These are phyloP conservation scores for sorghum (Sorghum bicolor) DNA, from an alignment of 176 grass and related monocot species.

Conservation along the genomic window DNA sequence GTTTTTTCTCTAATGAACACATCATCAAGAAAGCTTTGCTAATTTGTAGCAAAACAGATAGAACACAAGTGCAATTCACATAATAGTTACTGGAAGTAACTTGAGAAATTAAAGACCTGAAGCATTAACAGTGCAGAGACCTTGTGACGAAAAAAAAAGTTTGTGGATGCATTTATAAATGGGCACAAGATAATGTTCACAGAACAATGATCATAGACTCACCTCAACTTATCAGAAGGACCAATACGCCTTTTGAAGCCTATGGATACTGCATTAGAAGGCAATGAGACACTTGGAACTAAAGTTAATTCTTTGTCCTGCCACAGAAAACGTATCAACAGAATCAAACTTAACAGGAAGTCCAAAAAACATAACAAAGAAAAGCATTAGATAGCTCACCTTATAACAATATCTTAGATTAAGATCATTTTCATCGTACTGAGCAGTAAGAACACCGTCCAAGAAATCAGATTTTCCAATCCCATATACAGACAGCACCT, in stretches of 20 bases:
- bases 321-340: conserved; percentile 19
- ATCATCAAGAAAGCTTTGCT: not conserved
- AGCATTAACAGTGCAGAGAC: not conserved
- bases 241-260: conserved; percentile 80
- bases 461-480: conserved; percentile 70
- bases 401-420: conserved; percentile 93
- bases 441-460: conserved; percentile 70
- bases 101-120: conserved; percentile 2
- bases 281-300: conserved; percentile 68
- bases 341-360: conserved; percentile 21
- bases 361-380: not conserved
- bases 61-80: not conserved
- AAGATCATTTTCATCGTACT: conserved; percentile 70
- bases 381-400: conserved; percentile 42
- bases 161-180: not conserved
- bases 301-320: conserved; percentile 86
- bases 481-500: conserved; percentile 59
- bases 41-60: not conserved
- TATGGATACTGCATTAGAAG: conserved; percentile 69
- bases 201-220: conserved; percentile 20
- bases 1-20: not conserved
- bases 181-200: not conserved
- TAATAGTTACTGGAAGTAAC: not conserved
- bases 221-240: conserved; percentile 90
- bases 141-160: not conserved